Evolutionary conservation across 1,284 basidiomycete species (phyloP), one percentile per base, ranked within the genome.

Genomic region (Xanthoconium separans): DNA sequence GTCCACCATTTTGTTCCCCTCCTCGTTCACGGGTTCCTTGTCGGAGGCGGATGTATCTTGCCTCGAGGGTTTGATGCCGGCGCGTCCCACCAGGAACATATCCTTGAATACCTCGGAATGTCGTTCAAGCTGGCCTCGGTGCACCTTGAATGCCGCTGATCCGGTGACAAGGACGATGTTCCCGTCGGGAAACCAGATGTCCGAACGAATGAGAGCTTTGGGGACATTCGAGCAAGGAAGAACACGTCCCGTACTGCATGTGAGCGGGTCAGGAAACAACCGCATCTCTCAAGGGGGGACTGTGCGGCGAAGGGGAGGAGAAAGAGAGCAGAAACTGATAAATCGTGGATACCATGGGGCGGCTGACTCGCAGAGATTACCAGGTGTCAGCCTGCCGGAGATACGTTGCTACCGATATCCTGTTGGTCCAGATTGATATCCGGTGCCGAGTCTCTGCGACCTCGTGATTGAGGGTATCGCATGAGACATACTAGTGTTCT

Each of bases 101-200:
- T 80, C 82, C 51, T 75, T 74, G 65, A 89, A 89, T 20, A 89
- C 75, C 40, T 88, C 87, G 0, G 87, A 89, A 57, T 88, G 87
- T 8, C 87, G 78, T 54, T 78, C 77, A 27, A 89, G 77, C 60
- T 87, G 84, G 1, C 87, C 85, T 4, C 79, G 78, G 61, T 89
- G 87, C 3, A 89, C 83, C 58, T 85, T 88, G 76, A 89, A 89
- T 0, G 78, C 81, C 18, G 77, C 76, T 16, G 70, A 68, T 0
- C 76, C 78, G 1, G 81, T 76, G 44, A 86, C 66, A 51, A 89
- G 76, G 47, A 89, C 71, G 37, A 88, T 73, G 61, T 88, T 89
- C 6, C 87, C 87, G 61, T 89, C 87, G 0, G 71, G 60, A 65
- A 89, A 89, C 84, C 84, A 89, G 61, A 88, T 78, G 57, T 87